Conservation (phyloP, 176 grass and related monocot genomes). For the Ensete glaucum region DNA sequence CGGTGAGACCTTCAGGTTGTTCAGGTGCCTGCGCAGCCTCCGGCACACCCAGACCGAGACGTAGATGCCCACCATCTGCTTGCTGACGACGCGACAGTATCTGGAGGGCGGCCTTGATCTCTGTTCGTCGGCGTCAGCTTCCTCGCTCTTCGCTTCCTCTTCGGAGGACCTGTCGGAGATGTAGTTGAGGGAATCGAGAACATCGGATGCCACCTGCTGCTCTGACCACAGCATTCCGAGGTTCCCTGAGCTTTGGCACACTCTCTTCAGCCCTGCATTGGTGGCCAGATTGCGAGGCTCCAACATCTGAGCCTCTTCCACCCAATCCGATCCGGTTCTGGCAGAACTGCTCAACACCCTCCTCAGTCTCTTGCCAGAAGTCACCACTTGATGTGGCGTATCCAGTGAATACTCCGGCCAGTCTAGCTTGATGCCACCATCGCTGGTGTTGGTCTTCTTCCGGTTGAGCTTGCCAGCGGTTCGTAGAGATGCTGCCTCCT, state of each 20-base stretch:
- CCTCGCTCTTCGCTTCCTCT: conserved; percentile 23
- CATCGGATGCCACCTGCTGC: conserved; percentile 43
- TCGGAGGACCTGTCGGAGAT: conserved; percentile 36
- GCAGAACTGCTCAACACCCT: conserved; percentile 27
- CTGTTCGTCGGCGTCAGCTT: not conserved
- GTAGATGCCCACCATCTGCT: conserved; percentile 71
- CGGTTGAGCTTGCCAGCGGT: not conserved
- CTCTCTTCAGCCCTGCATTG: conserved; percentile 36
- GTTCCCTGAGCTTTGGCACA: conserved; percentile 53
- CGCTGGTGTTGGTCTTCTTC: not conserved
- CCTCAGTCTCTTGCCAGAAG: conserved; percentile 31
- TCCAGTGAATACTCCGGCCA: conserved; percentile 52
- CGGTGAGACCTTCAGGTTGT: conserved; percentile 52
- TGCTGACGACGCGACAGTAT: conserved; percentile 44
- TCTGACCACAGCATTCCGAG: conserved; percentile 57
- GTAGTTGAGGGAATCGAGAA: conserved; percentile 33
- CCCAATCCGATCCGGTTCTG: conserved; percentile 5
- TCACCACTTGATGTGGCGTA: conserved; percentile 12
- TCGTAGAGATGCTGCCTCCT: no score
- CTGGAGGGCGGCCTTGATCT: conserved; percentile 15
- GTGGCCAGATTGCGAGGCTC: conserved; percentile 12
- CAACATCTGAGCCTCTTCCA: not conserved
- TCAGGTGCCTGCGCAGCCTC: conserved; percentile 39
- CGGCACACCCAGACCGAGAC: conserved; percentile 53
- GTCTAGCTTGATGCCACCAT: conserved; percentile 21